These are phyloP conservation scores for Poteriospumella lacustris DNA, from an alignment of 108 stramenopile species.

Conservation along the genomic window DNA sequence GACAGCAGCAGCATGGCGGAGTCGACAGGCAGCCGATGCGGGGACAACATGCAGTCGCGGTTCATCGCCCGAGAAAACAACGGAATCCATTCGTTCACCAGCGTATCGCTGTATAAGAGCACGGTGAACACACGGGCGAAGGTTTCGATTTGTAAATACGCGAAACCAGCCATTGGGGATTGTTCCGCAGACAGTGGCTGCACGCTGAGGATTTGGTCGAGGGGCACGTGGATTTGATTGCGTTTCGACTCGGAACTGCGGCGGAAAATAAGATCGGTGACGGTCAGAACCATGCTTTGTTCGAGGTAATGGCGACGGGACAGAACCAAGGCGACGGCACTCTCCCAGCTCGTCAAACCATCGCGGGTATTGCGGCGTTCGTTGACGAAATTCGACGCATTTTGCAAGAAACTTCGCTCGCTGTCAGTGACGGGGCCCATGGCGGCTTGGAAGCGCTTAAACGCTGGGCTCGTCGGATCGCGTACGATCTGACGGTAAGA, in stretches of 20 bases:
- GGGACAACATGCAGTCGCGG: no score
- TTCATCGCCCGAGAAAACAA: no score
- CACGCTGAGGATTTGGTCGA: not conserved
- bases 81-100: not conserved
- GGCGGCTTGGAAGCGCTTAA: no score
- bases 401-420: no score
- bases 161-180: not conserved
- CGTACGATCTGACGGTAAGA: not conserved
- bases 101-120: not conserved
- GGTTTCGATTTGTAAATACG: constrained; percentile 27
- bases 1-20: no score
- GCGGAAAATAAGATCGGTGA: not conserved
- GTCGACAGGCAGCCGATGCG: no score
- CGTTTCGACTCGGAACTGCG: not conserved
- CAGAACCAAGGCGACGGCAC: not conserved
- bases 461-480: not conserved
- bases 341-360: no score
- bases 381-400: no score
- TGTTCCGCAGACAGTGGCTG: not conserved
- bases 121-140: not conserved
- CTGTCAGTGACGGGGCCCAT: no score
- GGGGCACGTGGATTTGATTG: not conserved
- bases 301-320: not conserved
- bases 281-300: not conserved
- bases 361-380: no score